Percentiles rank a stretch among this genome's conserved stretches.
Evolutionary conservation across 129 eudicot species (phyloP).

Genomic region (Ambrosia artemisiifolia): DNA sequence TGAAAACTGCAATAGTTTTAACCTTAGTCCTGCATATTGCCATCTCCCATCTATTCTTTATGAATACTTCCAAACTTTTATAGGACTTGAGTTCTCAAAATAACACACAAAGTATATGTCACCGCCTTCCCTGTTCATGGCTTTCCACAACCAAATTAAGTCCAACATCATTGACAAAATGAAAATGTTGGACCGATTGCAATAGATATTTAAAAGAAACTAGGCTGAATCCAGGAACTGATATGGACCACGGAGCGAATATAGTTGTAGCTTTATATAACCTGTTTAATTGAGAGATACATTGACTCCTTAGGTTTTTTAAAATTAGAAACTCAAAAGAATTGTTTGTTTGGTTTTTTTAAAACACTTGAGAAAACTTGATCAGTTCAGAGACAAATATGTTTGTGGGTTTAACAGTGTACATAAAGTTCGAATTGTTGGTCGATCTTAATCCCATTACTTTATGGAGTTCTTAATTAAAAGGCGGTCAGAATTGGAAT

Average conservation of each 20-base stretch:
- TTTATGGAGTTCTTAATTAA: not conserved
- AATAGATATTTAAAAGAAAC: not conserved
- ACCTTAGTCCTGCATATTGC: not conserved
- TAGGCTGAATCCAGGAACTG: not conserved
- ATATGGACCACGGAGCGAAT: not conserved
- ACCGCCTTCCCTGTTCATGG: not conserved
- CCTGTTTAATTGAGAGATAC: not conserved
- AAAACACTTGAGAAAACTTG: not conserved
- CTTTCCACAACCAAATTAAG: not conserved
- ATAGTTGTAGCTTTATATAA: not conserved
- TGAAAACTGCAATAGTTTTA: not conserved
- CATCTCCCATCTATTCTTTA: not conserved
- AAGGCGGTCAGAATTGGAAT: not conserved
- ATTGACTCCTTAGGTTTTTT: not conserved
- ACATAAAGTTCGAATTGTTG: not conserved
- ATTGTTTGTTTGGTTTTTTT: not conserved
- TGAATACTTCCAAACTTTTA: not conserved
- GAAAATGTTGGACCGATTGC: not conserved
- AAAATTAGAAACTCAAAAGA: not conserved
- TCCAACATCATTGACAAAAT: not conserved
- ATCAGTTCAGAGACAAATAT: not conserved
- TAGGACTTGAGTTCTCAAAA: not conserved
- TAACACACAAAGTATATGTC: conserved; percentile 1
- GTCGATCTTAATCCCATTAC: not conserved
- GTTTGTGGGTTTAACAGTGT: conserved; percentile 1